Evolutionary conservation across 169 alveolate species (phyloP), one percentile per base, ranked within the genome.

Genomic region (Theileria annulata): DNA sequence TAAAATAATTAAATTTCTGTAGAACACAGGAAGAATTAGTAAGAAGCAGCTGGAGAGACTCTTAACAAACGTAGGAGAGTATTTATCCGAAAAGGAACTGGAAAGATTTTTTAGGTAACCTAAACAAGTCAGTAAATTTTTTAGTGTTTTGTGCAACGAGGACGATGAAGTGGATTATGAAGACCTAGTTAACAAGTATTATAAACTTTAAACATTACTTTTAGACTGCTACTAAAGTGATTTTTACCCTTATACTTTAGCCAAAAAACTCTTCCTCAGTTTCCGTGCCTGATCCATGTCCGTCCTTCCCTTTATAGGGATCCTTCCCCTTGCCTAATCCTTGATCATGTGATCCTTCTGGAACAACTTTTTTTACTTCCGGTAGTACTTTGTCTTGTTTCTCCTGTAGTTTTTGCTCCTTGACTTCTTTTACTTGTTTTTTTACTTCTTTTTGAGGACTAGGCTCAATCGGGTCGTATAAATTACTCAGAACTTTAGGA

Each of bases 61-160:
- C 54, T 86, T 82, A 27, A 35, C 89, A 54, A n/a, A 75, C 54
- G 89, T 82, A 15, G 89, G 89, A 19, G 89, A 82, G 42, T 69
- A 79, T 10, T 58, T 82, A 17, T 15, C 51, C 6, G 71, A 64
- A 33, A 79, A 37, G 25, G 89, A 82, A 42, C 60, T 75, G 21
- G 56, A 25, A 30, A 75, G 64, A 9, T 82, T 82, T 75, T 82
- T 82, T 56, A 33, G 31, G 71, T 63, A 63, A 60, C 10, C 4
- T 63, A 33, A 63, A 30, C 3, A 63, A 63, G 10, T 33, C 3
- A 6, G 10, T 19, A 3, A 63, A 5, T 6, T n/a, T 63, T 63
- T 19, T 69, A 72, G 37, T 17, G 19, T 72, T 17, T 28, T 66
- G 17, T 37, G 74, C 72, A 47, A 54, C 56, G 49, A 33, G n/a